These are phyloP conservation scores for Venturiaceae sp. DNA, from an alignment of 2,329 filamentous ascomycete genomes.

Conservation along the genomic window DNA sequence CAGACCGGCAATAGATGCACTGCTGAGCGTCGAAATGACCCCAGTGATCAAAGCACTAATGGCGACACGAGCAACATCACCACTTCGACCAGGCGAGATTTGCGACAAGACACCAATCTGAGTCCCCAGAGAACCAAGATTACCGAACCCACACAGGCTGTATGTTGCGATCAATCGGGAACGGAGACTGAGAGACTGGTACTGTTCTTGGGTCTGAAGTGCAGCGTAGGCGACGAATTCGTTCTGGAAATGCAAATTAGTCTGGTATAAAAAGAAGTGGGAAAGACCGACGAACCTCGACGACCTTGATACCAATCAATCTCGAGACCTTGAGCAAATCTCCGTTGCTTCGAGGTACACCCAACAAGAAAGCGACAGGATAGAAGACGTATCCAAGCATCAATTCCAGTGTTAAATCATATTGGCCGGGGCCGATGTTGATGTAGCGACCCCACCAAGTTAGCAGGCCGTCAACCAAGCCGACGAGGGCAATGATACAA, in stretches of 20 bases:
- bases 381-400: conserved; percentile 72
- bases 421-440: conserved; percentile 51
- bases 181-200: conserved; percentile 53
- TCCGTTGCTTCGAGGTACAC: conserved; percentile 52
- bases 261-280: background rate
- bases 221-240: conserved; percentile 65
- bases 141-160: conserved; percentile 65
- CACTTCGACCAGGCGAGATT: conserved; percentile 62
- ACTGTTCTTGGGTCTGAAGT: conserved; percentile 42
- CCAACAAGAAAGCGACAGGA: conserved; percentile 70
- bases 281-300: conserved; percentile 46
- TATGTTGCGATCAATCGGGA: conserved; percentile 78
- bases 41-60: conserved; percentile 70
- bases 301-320: conserved; percentile 76
- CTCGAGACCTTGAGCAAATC: conserved; percentile 62
- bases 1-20: conserved; percentile 68
- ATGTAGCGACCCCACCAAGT: conserved; percentile 79
- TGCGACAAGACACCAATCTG: conserved; percentile 84
- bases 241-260: conserved; percentile 38
- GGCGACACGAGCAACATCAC: conserved; percentile 67
- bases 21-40: conserved; percentile 68
- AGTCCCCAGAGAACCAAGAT: conserved; percentile 78
- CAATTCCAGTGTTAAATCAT: conserved; percentile 62
- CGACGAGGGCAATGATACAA: conserved; percentile 71
- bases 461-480: conserved; percentile 63